These are phyloP conservation scores for Rhododendron kiyosumense DNA, from an alignment of 148 eudicot genomes.

Conservation along the genomic window DNA sequence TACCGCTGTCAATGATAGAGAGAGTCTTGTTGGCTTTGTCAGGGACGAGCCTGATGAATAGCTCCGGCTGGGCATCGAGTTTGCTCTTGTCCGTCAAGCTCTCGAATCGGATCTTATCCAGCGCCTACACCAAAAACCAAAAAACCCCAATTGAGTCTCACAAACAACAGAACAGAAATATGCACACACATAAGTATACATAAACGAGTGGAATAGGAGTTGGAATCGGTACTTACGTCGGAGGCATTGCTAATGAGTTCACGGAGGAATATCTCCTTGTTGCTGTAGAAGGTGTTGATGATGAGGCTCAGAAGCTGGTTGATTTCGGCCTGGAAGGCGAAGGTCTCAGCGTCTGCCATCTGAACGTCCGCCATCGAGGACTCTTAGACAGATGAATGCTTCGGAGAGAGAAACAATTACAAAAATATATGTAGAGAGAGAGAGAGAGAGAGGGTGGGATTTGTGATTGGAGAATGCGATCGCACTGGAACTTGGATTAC, in stretches of 20 bases:
- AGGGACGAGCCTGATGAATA: conserved; percentile 82
- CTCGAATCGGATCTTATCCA: conserved; percentile 91
- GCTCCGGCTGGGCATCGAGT: conserved; percentile 85
- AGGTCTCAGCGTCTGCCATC: conserved; percentile 74
- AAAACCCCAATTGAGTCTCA: neutral
- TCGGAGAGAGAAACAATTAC: neutral
- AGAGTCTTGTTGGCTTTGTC: conserved; percentile 79
- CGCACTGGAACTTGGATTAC: too few species aligned
- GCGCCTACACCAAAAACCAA: conserved; percentile 32
- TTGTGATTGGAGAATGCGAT: neutral
- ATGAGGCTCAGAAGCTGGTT: conserved; percentile 79
- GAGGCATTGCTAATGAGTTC: conserved; percentile 76
- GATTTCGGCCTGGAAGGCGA: conserved; percentile 90
- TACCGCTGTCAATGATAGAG: conserved; percentile 75
- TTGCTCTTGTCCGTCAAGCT: conserved; percentile 83
- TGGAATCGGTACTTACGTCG: conserved; percentile 37
- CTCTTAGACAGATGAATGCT: neutral
- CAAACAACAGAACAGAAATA: neutral
- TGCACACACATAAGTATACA: neutral
- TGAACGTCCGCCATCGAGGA: conserved; percentile 52
- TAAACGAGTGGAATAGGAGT: neutral
- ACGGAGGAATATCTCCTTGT: conserved; percentile 92
- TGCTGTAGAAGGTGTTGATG: conserved; percentile 88
- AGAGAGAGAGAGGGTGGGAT: neutral
- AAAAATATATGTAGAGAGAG: neutral